Evolutionary conservation across 768 basidiomycete genomes (phyloP).

Genomic region (Phlebiopsis flavidoalba): DNA sequence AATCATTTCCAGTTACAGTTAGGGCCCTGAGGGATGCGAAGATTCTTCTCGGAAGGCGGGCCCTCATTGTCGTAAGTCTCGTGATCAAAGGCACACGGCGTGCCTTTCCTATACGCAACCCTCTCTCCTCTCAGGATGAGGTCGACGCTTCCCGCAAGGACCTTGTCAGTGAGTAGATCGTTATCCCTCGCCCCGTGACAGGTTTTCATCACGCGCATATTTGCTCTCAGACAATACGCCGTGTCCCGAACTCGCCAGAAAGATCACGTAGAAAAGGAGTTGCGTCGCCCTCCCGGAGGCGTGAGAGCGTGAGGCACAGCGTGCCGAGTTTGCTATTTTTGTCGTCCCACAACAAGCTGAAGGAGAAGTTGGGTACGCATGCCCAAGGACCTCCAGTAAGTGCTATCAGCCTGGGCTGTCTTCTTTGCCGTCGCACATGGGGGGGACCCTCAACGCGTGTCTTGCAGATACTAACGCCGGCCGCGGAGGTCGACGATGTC

Average conservation of each 20-base stretch:
- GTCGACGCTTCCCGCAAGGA: slow-evolving; percentile 87
- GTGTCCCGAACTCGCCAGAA: slow-evolving; percentile 83
- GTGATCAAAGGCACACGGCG: background rate
- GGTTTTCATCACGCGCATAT: background rate
- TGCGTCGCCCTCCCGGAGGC: slow-evolving; percentile 60
- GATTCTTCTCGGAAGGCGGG: slow-evolving; percentile 71
- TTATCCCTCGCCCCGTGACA: background rate
- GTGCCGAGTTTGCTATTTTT: slow-evolving; percentile 86
- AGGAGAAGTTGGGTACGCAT: slow-evolving; percentile 77
- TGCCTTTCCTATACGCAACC: background rate
- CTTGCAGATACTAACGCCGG: slow-evolving; percentile 71
- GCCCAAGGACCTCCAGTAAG: slow-evolving; percentile 61
- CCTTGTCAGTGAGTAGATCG: slow-evolving; percentile 63
- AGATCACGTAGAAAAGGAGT: slow-evolving; percentile 78
- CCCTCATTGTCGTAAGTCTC: slow-evolving; percentile 72
- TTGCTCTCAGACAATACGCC: slow-evolving; percentile 67
- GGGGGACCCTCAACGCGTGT: background rate
- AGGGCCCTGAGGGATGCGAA: slow-evolving; percentile 64
- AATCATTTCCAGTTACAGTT: slow-evolving; percentile 28
- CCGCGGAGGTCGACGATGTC: slow-evolving; percentile 62
- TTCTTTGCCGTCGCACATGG: slow-evolving; percentile 19
- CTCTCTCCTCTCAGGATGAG: slow-evolving; percentile 54
- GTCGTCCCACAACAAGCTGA: slow-evolving; percentile 94
- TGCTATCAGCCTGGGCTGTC: slow-evolving; percentile 13
- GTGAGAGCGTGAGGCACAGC: slow-evolving; percentile 61